Base-by-base conservation (phyloP, 345 rosid genomes). In the Acer campestre region DNA sequence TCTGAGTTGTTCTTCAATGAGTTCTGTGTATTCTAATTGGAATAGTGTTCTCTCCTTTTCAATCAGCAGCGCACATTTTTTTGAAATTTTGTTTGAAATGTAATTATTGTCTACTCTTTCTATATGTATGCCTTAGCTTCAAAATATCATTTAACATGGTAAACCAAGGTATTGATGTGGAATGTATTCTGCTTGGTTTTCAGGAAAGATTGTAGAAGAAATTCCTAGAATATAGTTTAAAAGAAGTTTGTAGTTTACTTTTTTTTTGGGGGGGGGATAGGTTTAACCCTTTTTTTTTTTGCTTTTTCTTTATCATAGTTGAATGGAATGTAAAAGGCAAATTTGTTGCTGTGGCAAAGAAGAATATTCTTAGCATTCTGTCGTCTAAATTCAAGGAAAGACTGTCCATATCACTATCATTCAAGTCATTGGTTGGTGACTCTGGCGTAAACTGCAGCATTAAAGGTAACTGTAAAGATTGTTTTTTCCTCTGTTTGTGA, bases 311-410 rank as follows among this genome's bases (percentile, higher is more conserved):
- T 63, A 35, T 75, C 56, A 38, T 67, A 88, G 98, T 85, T 83
- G 97, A 89, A 72, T 91, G 97, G 93, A 91, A 94, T 85, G 78
- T 81, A 64, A 87, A 87, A 81, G 97, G 97, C 22, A 87, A 85
- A 70, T 90, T 75, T 77, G 79, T 94, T 75, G 95, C 91, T 42
- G 89, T 92, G 85, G 97, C 95, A 23, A 90, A 80, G 80, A 82
- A 80, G 76, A 80, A 82, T 73, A 73, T 4, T 62, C 86, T 96
- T 70, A 84, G 77, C 75, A 87, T 94, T 78, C 62, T 92, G 18
- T 92, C 99, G 8, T 88, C 98, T 69, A 89, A 82, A 76, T 88
- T 92, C 67, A 85, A 86, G 46, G 95, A 94, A 83, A 91, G 75
- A 78, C 73, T 79, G 63, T 66, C 84, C 75, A 81, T 96, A 42